phyloP scores from a whole-genome alignment of 345 rosid species.

The Sisymbrium altissimum region DNA sequence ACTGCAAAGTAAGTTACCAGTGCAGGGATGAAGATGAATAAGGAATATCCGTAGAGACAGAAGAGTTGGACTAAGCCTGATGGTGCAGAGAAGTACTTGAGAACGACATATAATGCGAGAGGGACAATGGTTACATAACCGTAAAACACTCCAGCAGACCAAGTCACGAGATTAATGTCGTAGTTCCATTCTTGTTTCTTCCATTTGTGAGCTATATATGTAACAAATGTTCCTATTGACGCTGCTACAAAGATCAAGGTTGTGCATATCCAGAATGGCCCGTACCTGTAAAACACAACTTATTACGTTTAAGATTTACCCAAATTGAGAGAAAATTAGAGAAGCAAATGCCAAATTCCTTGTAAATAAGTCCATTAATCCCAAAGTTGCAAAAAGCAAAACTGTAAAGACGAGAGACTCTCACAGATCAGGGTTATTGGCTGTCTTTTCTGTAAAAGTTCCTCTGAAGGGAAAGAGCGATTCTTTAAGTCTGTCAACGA shows the following conservation, averaged over 20 bases:
- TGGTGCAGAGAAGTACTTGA: constrained; percentile 97
- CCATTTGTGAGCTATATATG: constrained; percentile 86
- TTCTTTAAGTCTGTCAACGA: constrained; percentile 79
- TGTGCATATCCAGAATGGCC: constrained; percentile 98
- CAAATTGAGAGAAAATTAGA: not conserved
- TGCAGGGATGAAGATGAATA: constrained; percentile 84
- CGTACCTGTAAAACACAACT: constrained; percentile 52
- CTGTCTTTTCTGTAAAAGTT: constrained; percentile 74
- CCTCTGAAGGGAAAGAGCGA: constrained; percentile 91
- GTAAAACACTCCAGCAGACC: constrained; percentile 99
- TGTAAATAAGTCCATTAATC: not conserved
- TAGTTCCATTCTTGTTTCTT: constrained; percentile 78
- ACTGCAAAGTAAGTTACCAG: constrained; percentile 42
- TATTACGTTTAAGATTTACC: not conserved
- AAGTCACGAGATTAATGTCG: constrained; percentile 87
- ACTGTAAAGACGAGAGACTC: constrained; percentile 4
- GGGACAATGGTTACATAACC: constrained; percentile 85
- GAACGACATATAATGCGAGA: constrained; percentile 64
- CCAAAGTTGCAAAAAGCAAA: too few species aligned
- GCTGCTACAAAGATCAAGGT: constrained; percentile 94
- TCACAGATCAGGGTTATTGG: constrained; percentile 79
- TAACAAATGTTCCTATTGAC: constrained; percentile 88
- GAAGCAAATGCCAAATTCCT: not conserved
- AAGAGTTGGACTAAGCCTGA: constrained; percentile 83
- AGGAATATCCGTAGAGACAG: constrained; percentile 89